Conservation (phyloP, 129 eudicot species). For the Glebionis coronaria region DNA sequence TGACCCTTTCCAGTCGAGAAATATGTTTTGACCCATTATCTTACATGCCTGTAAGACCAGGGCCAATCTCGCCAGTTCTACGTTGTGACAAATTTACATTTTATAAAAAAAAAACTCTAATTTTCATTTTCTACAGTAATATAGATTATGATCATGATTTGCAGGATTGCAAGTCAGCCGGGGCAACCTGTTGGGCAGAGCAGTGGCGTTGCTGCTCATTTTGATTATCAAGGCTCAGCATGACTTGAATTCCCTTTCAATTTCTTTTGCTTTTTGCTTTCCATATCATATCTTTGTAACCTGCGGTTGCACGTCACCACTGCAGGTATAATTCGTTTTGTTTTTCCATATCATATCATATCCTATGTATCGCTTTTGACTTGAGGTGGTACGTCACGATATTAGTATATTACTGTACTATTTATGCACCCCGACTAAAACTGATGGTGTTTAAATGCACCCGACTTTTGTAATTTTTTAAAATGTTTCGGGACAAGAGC, state of each 20-base stretch:
- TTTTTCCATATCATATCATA: no score
- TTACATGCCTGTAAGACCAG: background rate
- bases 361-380: no score
- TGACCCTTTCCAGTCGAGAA: no score
- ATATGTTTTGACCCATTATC: background rate
- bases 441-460: no score
- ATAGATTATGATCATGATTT: constrained; percentile 1
- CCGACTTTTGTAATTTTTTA: no score
- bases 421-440: no score
- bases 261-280: constrained; percentile 21
- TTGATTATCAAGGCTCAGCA: constrained; percentile 15
- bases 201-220: constrained; percentile 44
- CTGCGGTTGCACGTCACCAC: background rate
- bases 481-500: no score
- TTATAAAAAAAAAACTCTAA: no score
- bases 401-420: no score
- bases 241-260: constrained; percentile 6
- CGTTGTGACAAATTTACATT: background rate
- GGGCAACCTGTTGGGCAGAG: constrained; percentile 76
- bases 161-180: constrained; percentile 85
- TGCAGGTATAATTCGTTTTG: constrained; percentile 15
- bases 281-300: constrained; percentile 28
- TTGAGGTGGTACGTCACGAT: no score
- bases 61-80: background rate
- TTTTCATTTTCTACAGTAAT: no score